Evolutionary conservation across 1,139 yeast species (phyloP), one percentile per base, ranked within the genome.

Genomic region (Kazachstania sp.): DNA sequence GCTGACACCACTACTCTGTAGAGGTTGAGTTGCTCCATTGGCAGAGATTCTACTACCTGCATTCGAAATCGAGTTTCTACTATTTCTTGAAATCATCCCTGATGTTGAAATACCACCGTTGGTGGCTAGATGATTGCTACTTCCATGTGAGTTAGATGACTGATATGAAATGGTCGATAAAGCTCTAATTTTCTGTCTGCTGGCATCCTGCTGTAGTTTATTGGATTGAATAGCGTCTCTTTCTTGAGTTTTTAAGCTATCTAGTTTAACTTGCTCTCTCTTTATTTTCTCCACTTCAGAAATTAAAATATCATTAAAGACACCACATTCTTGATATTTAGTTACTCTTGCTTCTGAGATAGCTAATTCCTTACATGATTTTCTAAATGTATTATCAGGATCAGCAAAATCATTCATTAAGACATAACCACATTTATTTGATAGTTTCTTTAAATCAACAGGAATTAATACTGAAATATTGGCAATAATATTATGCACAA

Each of bases 401-500:
- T 61, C 58, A 4, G 50, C 46, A 34, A 60, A 47, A 16, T 54
- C 55, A 37, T 51, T 48, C 48, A 54, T 57, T 35, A 67, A 48
- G 38, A 50, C 49, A 26, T 45, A 42, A 9, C 59, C 61, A 48
- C 65, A 63, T 1, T 45, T 41, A 20, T 19, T 38, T 15, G 44
- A 35, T 55, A 53, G 19, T 56, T 55, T 15, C 46, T 49, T n/a
- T 39, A 47, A 20, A 55, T 32, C 11, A 3, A 45, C 50, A 0
- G 64, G 59, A 28, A 66, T 63, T 65, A 77, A 61, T 45, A 72
- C 77, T 39, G 71, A 56, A 40, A 79, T 71, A 53, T 78, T 78
- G 20, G 76, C 67, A 39, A 81, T 66, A 48, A 76, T 69, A 58
- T 81, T 79, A 65, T 75, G 77, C 3, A 77, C 74, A 63, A 78